A percentile compares a stretch with the other conserved stretches of the same genome.
phyloP scores from a whole-genome alignment of 1,284 basidiomycete species.

The Ceratobasidium sp. region DNA sequence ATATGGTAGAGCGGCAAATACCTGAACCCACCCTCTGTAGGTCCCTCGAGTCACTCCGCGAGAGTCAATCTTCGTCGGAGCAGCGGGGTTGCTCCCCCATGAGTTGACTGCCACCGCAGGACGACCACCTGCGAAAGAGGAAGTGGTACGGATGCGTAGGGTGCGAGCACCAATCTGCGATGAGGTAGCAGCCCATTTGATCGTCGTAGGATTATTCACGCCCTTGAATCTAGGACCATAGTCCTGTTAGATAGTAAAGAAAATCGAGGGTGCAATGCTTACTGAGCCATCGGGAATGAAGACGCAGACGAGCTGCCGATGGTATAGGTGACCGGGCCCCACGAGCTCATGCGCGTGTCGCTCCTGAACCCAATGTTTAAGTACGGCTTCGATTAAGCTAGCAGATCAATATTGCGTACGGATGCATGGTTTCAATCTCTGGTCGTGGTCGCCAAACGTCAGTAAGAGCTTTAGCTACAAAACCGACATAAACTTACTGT shows the following conservation, averaged over 20 bases:
- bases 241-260: not conserved
- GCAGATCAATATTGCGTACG: not conserved
- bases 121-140: conserved; percentile 45
- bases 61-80: conserved; percentile 45
- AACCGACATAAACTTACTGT: conserved; percentile 25
- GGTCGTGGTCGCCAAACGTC: no score
- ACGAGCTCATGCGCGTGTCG: conserved; percentile 36
- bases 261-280: no score
- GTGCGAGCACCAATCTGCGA: conserved; percentile 44
- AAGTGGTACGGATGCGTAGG: conserved; percentile 39
- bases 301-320: conserved; percentile 54
- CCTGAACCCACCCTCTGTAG: conserved; percentile 25
- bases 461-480: not conserved
- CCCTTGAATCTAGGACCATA: conserved; percentile 56
- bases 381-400: no score
- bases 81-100: conserved; percentile 42
- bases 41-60: conserved; percentile 39
- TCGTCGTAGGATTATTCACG: conserved; percentile 45
- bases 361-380: not conserved
- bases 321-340: conserved; percentile 54
- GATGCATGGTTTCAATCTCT: conserved; percentile 44
- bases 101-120: conserved; percentile 42
- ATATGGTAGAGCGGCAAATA: no score
- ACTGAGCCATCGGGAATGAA: conserved; percentile 59
- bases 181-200: conserved; percentile 45